phyloP scores from a whole-genome alignment of 768 basidiomycete genomes.

The Leccinum longicurvipes region DNA sequence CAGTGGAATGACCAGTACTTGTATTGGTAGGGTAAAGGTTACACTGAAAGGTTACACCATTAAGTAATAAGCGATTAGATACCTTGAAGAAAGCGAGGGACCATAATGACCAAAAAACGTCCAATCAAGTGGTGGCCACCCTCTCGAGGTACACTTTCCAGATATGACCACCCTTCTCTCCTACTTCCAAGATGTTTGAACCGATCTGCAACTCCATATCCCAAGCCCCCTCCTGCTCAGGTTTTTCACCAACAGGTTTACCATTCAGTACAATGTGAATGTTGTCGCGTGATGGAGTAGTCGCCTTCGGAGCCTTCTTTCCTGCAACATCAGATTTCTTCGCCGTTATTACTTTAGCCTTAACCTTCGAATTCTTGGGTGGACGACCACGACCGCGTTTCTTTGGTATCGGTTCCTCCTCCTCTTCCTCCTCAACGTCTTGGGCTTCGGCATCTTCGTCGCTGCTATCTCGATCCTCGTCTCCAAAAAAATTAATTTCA shows the following conservation, averaged over 20 bases:
- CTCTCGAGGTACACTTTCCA: slow-evolving; percentile 72
- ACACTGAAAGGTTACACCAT: slow-evolving; percentile 28
- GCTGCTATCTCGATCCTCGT: slow-evolving; percentile 58
- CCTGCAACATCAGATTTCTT: slow-evolving; percentile 35
- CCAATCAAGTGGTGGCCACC: slow-evolving; percentile 22
- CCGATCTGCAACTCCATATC: slow-evolving; percentile 57
- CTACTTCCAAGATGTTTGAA: slow-evolving; percentile 63
- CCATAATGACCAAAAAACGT: slow-evolving; percentile 3
- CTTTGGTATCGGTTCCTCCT: slow-evolving; percentile 35
- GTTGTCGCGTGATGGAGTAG: slow-evolving; percentile 38
- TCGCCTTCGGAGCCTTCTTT: slow-evolving; percentile 45
- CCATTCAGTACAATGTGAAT: slow-evolving; percentile 68
- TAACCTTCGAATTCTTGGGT: slow-evolving; percentile 32
- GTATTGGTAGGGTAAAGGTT: slow-evolving; percentile 25
- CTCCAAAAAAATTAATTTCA: slow-evolving; percentile 51
- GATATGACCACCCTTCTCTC: slow-evolving; percentile 62
- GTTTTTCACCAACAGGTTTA: slow-evolving; percentile 41
- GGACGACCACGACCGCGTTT: slow-evolving; percentile 41
- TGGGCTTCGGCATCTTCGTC: slow-evolving; percentile 48
- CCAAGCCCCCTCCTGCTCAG: slow-evolving; percentile 55
- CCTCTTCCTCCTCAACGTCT: slow-evolving; percentile 45
- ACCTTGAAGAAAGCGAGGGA: slow-evolving; percentile 11
- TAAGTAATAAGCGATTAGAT: slow-evolving; percentile 32
- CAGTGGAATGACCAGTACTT: slow-evolving; percentile 14
- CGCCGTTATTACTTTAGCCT: slow-evolving; percentile 30